Conservation (phyloP, 2,329 filamentous ascomycete species). For the Curvularia spicifera region DNA sequence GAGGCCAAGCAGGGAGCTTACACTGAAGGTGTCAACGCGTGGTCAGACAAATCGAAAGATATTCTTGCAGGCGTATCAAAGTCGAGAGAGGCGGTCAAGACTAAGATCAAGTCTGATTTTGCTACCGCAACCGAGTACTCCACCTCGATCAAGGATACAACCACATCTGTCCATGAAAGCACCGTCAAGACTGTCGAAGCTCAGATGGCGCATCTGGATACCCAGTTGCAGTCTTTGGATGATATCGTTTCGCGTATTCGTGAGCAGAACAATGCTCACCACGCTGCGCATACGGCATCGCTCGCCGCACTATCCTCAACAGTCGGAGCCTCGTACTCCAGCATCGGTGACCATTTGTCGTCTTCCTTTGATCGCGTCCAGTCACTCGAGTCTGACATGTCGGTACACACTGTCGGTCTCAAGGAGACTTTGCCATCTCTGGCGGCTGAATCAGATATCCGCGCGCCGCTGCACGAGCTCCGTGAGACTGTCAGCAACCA, state of each 20-base stretch:
- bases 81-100: constrained; percentile 79
- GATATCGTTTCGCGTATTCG: constrained; percentile 86
- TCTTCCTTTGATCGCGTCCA: constrained; percentile 72
- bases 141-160: constrained; percentile 80
- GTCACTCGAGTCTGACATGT: constrained; percentile 72
- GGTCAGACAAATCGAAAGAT: constrained; percentile 71
- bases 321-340: constrained; percentile 75
- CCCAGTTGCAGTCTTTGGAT: constrained; percentile 88
- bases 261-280: constrained; percentile 78
- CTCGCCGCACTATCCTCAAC: constrained; percentile 70
- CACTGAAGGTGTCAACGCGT: constrained; percentile 73
- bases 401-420: constrained; percentile 64
- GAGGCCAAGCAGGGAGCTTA: constrained; percentile 71
- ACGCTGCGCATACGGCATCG: constrained; percentile 71
- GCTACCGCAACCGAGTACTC: constrained; percentile 78
- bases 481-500: constrained; percentile 70
- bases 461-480: constrained; percentile 73
- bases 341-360: constrained; percentile 72
- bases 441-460: constrained; percentile 60
- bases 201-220: constrained; percentile 84
- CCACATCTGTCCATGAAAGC: constrained; percentile 86
- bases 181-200: constrained; percentile 88
- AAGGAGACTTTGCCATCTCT: constrained; percentile 68
- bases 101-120: constrained; percentile 86
- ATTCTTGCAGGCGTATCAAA: constrained; percentile 74